A percentile compares a stretch with the other conserved stretches of the same genome.
Evolutionary conservation across 352 stramenopile genomes (phyloP).

Genomic region (Phytopythium boreale): DNA sequence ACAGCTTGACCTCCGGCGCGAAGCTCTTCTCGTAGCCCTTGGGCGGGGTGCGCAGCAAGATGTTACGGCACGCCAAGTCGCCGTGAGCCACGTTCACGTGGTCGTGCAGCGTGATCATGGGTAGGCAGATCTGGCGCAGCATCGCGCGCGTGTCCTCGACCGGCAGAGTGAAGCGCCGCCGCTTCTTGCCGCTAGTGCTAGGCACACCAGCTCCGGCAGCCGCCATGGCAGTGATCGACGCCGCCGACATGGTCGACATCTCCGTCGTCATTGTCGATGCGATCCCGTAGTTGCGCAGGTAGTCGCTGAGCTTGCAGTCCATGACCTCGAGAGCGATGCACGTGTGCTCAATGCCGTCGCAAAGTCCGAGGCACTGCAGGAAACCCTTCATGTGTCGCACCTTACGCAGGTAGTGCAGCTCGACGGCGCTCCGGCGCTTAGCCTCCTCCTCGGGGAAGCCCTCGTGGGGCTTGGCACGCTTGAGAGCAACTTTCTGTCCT

Average conservation of each 20-base stretch:
- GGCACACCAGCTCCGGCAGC: neutral
- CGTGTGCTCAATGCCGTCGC: constrained; percentile 80
- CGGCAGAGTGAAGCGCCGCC: constrained; percentile 56
- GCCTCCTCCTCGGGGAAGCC: constrained; percentile 71
- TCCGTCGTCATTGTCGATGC: neutral
- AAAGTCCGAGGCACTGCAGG: constrained; percentile 77
- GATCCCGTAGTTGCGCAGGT: constrained; percentile 65
- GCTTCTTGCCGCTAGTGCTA: constrained; percentile 10
- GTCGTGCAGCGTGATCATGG: constrained; percentile 80
- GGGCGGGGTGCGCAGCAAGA: constrained; percentile 73
- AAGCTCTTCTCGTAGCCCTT: constrained; percentile 81
- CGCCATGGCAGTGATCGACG: constrained; percentile 10
- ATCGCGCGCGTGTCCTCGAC: constrained; percentile 50
- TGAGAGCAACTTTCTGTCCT: constrained; percentile 81
- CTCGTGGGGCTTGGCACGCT: constrained; percentile 75
- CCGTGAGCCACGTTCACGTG: constrained; percentile 78
- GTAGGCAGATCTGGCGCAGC: constrained; percentile 71
- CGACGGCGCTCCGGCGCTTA: constrained; percentile 74
- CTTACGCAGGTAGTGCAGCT: constrained; percentile 77
- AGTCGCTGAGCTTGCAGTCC: constrained; percentile 87
- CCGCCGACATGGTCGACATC: constrained; percentile 20
- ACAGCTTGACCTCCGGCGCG: constrained; percentile 80
- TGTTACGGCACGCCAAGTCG: constrained; percentile 84
- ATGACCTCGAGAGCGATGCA: constrained; percentile 87
- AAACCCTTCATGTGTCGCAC: constrained; percentile 77